A percentile compares a stretch with the other conserved stretches of the same genome.
Evolutionary conservation across 805 yeast genomes (phyloP).

Genomic region (Yarrowia bubula): DNA sequence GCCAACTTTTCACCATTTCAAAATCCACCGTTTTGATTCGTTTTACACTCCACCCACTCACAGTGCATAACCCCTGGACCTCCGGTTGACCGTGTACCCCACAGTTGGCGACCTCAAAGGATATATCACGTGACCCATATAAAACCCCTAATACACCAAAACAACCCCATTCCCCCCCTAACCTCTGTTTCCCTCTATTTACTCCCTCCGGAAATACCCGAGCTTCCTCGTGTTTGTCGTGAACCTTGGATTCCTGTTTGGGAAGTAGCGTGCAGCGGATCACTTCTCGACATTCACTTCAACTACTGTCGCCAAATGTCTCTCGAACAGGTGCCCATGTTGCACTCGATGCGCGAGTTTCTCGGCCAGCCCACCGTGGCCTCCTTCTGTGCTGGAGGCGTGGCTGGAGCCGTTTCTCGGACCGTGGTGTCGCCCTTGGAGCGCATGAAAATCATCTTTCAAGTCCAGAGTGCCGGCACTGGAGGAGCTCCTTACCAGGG

Average conservation of each 20-base stretch:
- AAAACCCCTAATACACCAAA: no score
- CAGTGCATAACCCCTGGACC: no score
- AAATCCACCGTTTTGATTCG: no score
- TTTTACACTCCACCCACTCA: no score
- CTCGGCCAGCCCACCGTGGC: slow-evolving; percentile 46
- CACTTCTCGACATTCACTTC: no score
- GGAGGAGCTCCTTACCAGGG: slow-evolving; percentile 54
- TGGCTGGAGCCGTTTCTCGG: slow-evolving; percentile 92
- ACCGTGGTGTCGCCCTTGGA: slow-evolving; percentile 95
- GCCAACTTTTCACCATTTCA: no score
- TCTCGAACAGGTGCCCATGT: slow-evolving; percentile 2
- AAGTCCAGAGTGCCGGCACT: slow-evolving; percentile 69
- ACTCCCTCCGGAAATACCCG: neutral
- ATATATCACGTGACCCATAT: neutral
- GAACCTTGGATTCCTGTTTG: slow-evolving; percentile 22
- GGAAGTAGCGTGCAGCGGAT: slow-evolving; percentile 14
- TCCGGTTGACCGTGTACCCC: no score
- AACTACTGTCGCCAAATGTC: slow-evolving; percentile 3
- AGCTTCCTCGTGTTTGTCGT: no score
- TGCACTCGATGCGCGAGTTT: slow-evolving; percentile 20
- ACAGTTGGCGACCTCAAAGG: no score
- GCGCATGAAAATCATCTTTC: slow-evolving; percentile 86
- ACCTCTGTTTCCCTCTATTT: no score
- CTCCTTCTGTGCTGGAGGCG: slow-evolving; percentile 91
- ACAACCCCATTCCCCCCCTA: no score